Evolutionary conservation across 257 asterid species (phyloP), one percentile per base, ranked within the genome.

Genomic region (Coffea eugenioides): DNA sequence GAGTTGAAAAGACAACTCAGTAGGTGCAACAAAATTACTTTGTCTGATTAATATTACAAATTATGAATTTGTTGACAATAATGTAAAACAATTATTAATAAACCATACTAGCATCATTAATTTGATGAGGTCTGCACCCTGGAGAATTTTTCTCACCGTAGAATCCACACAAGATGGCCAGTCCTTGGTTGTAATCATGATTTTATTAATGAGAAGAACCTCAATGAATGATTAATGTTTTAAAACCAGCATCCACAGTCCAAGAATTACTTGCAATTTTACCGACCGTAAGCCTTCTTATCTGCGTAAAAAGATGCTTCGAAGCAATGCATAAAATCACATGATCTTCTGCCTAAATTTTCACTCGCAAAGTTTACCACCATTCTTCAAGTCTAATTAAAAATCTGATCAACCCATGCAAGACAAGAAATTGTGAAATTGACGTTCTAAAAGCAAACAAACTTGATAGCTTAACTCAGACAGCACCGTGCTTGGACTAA

Each of bases 1-100:
- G 43, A 76, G 72, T 76, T 76, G 73, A 64, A 69, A n/a, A 45
- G 79, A 49, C 79, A 75, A 23, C 46, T 66, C 27, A 64, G 80
- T 64, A 25, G 80, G 80, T 27, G 57, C 49, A 65, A 77, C 65
- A 65, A 65, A 65, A 48, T 48, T 25, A 34, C n/a, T 18, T 14
- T 34, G 34, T 34, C 7, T 66, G 64, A 65, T 46, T 64, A 65
- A 46, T 77, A 56, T 7, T 8, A 46, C 45, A 31, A 46, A 25
- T 12, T 59, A n/a, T 43, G 59, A 72, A 62, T 76, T 25, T 45
- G 79, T 62, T 64, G 20, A 2, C 43, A 21, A 23, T 5, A 62
- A n/a, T 64, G 45, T 61, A 23, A 21, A 25, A 21, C 23, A 57
- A 57, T 75, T 6, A 65, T 65, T 27, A 36, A n/a, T 27, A 27